Conservation (phyloP, 2,329 filamentous ascomycete genomes). For the Hirsutella rhossiliensis region DNA sequence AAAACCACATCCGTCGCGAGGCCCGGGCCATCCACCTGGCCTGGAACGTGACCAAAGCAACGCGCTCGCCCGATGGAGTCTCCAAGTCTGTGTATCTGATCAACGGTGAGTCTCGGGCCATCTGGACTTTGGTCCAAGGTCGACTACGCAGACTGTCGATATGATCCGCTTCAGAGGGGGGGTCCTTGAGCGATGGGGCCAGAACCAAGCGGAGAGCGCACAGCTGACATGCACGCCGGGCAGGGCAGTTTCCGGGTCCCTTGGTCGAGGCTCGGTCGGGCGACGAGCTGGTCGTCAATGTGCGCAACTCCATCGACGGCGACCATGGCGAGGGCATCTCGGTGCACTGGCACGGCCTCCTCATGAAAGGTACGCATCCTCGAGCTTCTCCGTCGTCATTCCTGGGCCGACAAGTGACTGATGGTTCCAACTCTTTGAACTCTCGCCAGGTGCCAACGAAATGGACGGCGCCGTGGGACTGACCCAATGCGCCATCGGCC, state of each 20-base stretch:
- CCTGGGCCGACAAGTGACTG: too few species aligned
- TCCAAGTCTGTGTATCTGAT: slow-evolving; percentile 35
- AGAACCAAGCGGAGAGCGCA: too few species aligned
- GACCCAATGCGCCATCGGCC: slow-evolving; percentile 47
- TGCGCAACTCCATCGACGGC: slow-evolving; percentile 23
- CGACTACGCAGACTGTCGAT: too few species aligned
- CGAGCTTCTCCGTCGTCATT: not conserved
- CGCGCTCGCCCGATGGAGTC: slow-evolving; percentile 35
- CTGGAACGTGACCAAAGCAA: slow-evolving; percentile 27
- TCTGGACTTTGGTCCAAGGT: too few species aligned
- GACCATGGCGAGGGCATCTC: slow-evolving; percentile 17
- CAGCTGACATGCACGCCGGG: too few species aligned
- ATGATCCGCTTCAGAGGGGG: too few species aligned
- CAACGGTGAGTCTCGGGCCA: slow-evolving; percentile 16
- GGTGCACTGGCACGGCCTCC: slow-evolving; percentile 55
- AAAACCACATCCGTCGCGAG: slow-evolving; percentile 25
- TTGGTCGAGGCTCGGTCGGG: slow-evolving; percentile 30
- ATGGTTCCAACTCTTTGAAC: too few species aligned
- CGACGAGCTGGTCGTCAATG: slow-evolving; percentile 27
- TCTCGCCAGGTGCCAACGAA: slow-evolving; percentile 24
- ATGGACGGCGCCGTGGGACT: slow-evolving; percentile 56
- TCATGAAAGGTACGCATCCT: slow-evolving; percentile 35
- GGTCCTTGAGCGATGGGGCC: too few species aligned
- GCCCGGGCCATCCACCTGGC: slow-evolving; percentile 16
- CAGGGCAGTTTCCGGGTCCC: slow-evolving; percentile 29